These are phyloP conservation scores for Bipolaris oryzae DNA, from an alignment of 2,329 filamentous ascomycete genomes.

Conservation along the genomic window DNA sequence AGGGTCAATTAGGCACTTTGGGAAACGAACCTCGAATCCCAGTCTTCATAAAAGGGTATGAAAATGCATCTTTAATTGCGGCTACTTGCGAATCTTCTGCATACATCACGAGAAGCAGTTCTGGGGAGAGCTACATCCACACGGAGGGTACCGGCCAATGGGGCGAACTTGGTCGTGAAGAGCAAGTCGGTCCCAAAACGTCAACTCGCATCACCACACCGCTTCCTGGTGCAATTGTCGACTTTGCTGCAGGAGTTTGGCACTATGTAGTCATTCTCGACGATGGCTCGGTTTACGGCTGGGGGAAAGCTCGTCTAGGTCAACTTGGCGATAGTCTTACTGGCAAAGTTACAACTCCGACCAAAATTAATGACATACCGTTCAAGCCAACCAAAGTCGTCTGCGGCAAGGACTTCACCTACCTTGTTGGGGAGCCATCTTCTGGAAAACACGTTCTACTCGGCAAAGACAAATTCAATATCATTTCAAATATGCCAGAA, in stretches of 20 bases:
- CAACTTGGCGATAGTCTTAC: slow-evolving; percentile 68
- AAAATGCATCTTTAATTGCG: slow-evolving; percentile 18
- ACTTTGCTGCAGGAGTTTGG: slow-evolving; percentile 74
- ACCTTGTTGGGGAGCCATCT: slow-evolving; percentile 62
- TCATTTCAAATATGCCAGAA: slow-evolving; percentile 64
- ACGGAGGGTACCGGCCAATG: slow-evolving; percentile 30
- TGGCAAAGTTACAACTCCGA: slow-evolving; percentile 48
- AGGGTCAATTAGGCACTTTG: slow-evolving; percentile 52
- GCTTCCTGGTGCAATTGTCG: slow-evolving; percentile 53
- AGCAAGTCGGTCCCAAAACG: background rate
- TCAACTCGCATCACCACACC: background rate
- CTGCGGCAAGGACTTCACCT: slow-evolving; percentile 87
- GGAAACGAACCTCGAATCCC: background rate
- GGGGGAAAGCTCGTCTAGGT: slow-evolving; percentile 86
- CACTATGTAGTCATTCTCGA: slow-evolving; percentile 77
- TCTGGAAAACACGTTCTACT: slow-evolving; percentile 69
- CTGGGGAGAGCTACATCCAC: slow-evolving; percentile 3
- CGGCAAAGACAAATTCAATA: slow-evolving; percentile 75
- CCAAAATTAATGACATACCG: slow-evolving; percentile 47
- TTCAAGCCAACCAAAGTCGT: slow-evolving; percentile 72
- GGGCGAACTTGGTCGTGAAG: slow-evolving; percentile 32
- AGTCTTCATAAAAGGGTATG: background rate
- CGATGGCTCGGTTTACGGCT: slow-evolving; percentile 81
- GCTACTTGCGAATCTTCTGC: slow-evolving; percentile 39
- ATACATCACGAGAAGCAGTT: slow-evolving; percentile 12